Conservation (phyloP, 257 asterid genomes). For the Fraxinus americana region DNA sequence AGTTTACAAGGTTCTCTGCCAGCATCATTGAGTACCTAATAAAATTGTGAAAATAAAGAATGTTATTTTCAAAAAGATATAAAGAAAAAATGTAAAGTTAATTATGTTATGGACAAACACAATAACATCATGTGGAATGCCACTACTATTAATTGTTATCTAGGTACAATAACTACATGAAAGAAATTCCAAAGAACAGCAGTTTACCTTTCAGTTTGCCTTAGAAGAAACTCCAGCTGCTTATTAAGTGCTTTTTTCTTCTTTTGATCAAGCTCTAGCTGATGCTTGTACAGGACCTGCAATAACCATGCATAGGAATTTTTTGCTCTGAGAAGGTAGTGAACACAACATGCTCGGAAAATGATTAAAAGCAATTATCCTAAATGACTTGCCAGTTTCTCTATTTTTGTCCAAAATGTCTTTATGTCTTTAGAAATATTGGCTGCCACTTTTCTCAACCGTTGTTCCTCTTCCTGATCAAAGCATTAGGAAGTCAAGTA, state of each 20-base stretch:
- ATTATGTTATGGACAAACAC: conserved; percentile 14
- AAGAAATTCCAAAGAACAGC: background rate
- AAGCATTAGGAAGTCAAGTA: conserved; percentile 21
- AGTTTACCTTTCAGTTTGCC: conserved; percentile 94
- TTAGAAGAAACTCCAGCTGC: conserved; percentile 95
- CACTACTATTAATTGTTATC: conserved; percentile 13
- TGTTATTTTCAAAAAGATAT: conserved; percentile 20
- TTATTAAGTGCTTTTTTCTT: conserved; percentile 93
- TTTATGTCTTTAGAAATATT: conserved; percentile 90
- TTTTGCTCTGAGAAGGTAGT: conserved; percentile 25
- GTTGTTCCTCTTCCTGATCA: conserved; percentile 89
- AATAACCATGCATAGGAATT: conserved; percentile 27
- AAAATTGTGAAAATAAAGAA: conserved; percentile 21
- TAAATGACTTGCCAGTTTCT: conserved; percentile 77
- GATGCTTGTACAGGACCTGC: conserved; percentile 95
- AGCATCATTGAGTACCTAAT: conserved; percentile 94
- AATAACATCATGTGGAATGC: conserved; percentile 16
- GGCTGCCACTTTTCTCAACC: conserved; percentile 81
- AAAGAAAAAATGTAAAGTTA: conserved; percentile 6
- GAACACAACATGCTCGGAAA: conserved; percentile 7
- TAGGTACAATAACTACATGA: background rate
- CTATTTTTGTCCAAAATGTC: conserved; percentile 96
- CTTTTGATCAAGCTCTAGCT: conserved; percentile 84
- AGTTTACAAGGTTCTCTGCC: conserved; percentile 88
- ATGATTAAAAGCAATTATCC: conserved; percentile 18